Conservation (phyloP, 306 rosid species). For the Coriaria nepalensis region DNA sequence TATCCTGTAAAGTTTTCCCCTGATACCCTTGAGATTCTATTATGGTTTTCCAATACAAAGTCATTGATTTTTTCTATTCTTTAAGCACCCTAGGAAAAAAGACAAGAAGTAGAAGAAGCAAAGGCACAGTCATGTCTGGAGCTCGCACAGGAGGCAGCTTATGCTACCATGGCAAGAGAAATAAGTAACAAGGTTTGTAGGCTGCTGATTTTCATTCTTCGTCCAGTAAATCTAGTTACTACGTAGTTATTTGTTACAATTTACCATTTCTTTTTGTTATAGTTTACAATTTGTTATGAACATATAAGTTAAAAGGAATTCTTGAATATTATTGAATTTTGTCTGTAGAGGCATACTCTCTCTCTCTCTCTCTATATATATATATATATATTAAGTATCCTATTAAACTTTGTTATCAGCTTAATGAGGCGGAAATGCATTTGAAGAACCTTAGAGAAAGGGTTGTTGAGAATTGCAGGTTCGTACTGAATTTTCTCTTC, state of each 20-base stretch:
- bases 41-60: background rate
- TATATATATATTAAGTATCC: constrained; percentile 2
- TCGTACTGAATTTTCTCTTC: constrained; percentile 15
- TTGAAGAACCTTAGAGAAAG: constrained; percentile 67
- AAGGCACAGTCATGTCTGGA: constrained; percentile 56
- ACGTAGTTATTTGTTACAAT: constrained; percentile 9
- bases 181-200: constrained; percentile 57
- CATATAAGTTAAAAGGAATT: too few relatives aligned
- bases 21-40: too few relatives aligned
- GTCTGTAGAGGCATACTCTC: too few relatives aligned
- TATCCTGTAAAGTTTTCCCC: too few relatives aligned
- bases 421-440: constrained; percentile 51
- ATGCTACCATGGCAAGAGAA: constrained; percentile 72
- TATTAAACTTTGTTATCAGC: constrained; percentile 42
- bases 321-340: too few relatives aligned
- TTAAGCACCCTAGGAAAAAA: constrained; percentile 75
- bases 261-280: constrained; percentile 4
- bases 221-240: too few relatives aligned
- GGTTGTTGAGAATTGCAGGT: constrained; percentile 82
- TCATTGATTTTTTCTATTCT: background rate
- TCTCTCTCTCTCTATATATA: background rate
- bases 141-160: constrained; percentile 74
- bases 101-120: constrained; percentile 70
- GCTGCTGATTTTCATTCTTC: too few relatives aligned
- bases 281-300: too few relatives aligned